Evolutionary conservation across 2,329 filamentous ascomycete genomes (phyloP), one percentile per base, ranked within the genome.

Genomic region (Penicillium sp.): DNA sequence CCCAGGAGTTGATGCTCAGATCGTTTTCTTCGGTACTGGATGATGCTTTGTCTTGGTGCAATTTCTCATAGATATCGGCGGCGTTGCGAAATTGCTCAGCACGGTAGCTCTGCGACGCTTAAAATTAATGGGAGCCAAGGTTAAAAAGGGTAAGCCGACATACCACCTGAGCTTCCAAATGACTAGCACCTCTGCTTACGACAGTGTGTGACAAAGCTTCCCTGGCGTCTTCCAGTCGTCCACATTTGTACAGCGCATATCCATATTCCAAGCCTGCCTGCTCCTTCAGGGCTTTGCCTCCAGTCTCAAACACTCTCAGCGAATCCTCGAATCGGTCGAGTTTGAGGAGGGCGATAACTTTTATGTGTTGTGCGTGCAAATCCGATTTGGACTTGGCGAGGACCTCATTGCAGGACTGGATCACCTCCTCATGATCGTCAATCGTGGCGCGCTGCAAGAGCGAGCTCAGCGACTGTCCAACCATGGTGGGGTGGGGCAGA

Each of bases 291-390:
- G 57, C 59, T 45, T 75, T 69, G 14, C 74, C 73, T 32, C 64
- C 68, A 15, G 72, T 65, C 48, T 79, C 74, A 32, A 82, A 69
- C 4, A 72, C 68, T 17, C 70, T 68, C 31, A 80, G 39, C 11
- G 76, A 74, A 55, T 82, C 78, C 6, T 78, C 73, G 50, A 75
- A 82, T 31, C 78, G 75, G 50, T 82, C 79, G 26, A 81, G 67
- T 52, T 81, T 79, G 33, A 82, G 56, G 29, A 82, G 59, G 5
- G 79, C 78, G 27, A 82, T 70, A 1, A 71, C 67, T 54, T 77
- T 78, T 37, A 73, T 71, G 57, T 79, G 75, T 44, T 77, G 76
- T 6, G 76, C 73, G 27, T 75, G 66, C 16, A 70, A 28, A 50
- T 82, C 74, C 35, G 64, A 63, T 50, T 76, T 77, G n/a, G 72